Percentiles rank a stretch among this genome's conserved stretches.
Evolutionary conservation across 495 filamentous ascomycete species (phyloP).

Genomic region (Entonaema liquescens): DNA sequence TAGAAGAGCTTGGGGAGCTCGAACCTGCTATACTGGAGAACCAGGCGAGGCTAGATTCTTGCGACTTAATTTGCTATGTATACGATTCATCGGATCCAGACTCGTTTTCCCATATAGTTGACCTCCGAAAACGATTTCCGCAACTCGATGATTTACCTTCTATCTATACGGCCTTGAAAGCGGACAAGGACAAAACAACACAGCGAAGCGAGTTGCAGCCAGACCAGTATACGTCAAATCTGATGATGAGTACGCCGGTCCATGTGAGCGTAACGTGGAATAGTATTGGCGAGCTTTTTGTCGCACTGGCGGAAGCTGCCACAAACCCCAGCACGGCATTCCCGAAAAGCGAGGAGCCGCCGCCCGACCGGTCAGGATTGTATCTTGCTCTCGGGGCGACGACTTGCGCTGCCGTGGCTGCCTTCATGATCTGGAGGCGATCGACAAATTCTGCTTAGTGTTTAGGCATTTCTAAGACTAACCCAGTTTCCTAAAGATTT

Average conservation of each 20-base stretch:
- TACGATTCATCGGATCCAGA: conserved; percentile 97
- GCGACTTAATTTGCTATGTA: conserved; percentile 92
- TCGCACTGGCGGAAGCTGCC: conserved; percentile 84
- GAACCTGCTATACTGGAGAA: conserved; percentile 95
- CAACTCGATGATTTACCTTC: conserved; percentile 87
- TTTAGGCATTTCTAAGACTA: conserved; percentile 4
- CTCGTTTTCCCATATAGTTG: conserved; percentile 89
- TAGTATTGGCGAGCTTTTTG: conserved; percentile 90
- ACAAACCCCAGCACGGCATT: conserved; percentile 87
- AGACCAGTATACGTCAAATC: conserved; percentile 82
- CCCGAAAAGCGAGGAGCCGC: conserved; percentile 84
- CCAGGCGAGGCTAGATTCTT: conserved; percentile 86
- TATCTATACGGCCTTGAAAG: conserved; percentile 91
- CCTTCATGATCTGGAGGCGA: conserved; percentile 73
- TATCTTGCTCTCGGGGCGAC: conserved; percentile 87
- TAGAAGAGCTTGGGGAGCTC: conserved; percentile 94
- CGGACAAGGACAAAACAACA: conserved; percentile 91
- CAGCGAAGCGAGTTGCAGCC: conserved; percentile 91
- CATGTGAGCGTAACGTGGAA: conserved; percentile 95
- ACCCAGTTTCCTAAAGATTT: conserved; percentile 15
- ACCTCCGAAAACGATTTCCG: conserved; percentile 77
- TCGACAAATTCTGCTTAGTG: conserved; percentile 53
- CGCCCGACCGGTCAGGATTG: conserved; percentile 79
- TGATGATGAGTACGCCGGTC: conserved; percentile 85
- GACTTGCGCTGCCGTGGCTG: conserved; percentile 80